phyloP scores from a whole-genome alignment of 2,329 filamentous ascomycete genomes.

The Hypoxylon sp. region DNA sequence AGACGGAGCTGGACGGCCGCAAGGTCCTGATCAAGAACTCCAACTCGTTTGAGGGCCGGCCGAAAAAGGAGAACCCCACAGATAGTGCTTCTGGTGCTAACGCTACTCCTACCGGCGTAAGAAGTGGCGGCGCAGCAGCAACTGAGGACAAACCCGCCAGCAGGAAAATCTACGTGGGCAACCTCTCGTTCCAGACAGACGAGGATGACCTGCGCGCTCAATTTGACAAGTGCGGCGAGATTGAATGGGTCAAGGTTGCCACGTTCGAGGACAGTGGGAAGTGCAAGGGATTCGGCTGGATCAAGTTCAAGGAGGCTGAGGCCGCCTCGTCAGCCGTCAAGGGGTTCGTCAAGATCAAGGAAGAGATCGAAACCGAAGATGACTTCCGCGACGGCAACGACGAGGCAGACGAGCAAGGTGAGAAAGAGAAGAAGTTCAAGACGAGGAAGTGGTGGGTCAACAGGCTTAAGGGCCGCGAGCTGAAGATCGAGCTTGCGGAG shows the following conservation, averaged over 20 bases:
- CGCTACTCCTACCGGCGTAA: constrained; percentile 49
- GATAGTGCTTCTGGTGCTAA: constrained; percentile 53
- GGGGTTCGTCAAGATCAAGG: constrained; percentile 82
- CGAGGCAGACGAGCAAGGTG: constrained; percentile 46
- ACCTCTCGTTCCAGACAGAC: constrained; percentile 85
- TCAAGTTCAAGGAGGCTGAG: constrained; percentile 86
- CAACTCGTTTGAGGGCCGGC: constrained; percentile 91
- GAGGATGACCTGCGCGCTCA: constrained; percentile 85
- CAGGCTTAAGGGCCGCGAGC: constrained; percentile 80
- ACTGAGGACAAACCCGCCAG: constrained; percentile 65
- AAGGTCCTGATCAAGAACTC: constrained; percentile 94
- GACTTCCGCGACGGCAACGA: constrained; percentile 70
- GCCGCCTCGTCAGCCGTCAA: constrained; percentile 83
- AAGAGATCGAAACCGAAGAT: constrained; percentile 74
- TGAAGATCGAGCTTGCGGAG: constrained; percentile 95
- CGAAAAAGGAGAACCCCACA: constrained; percentile 70
- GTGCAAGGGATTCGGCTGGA: constrained; percentile 97
- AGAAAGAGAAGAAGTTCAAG: constrained; percentile 67
- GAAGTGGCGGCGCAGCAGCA: constrained; percentile 47
- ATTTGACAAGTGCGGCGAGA: constrained; percentile 86
- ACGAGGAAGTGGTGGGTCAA: constrained; percentile 87
- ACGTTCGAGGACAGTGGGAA: constrained; percentile 98
- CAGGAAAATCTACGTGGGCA: constrained; percentile 91
- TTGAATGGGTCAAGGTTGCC: constrained; percentile 88
- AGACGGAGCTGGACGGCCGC: constrained; percentile 82